These are phyloP conservation scores for Fusarium euwallaceae DNA, from an alignment of 2,329 filamentous ascomycete species.

Conservation along the genomic window DNA sequence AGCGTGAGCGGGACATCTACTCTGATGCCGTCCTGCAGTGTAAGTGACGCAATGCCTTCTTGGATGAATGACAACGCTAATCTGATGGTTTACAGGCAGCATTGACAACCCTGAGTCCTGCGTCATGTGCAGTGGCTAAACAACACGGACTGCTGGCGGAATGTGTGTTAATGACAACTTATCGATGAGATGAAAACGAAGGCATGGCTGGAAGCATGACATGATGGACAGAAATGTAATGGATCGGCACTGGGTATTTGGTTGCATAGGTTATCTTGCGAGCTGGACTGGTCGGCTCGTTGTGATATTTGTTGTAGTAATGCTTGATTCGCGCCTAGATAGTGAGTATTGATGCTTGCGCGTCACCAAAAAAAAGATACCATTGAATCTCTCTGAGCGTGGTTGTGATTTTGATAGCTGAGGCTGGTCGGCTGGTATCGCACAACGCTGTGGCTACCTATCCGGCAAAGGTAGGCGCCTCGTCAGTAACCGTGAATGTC, in stretches of 20 bases:
- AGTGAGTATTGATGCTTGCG: conserved; percentile 28
- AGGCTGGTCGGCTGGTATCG: no score
- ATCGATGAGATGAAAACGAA: conserved; percentile 49
- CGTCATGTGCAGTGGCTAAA: conserved; percentile 95
- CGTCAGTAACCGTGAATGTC: neutral
- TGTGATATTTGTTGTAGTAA: conserved; percentile 18
- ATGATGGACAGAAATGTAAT: conserved; percentile 41
- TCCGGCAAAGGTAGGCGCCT: neutral
- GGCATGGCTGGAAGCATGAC: conserved; percentile 43
- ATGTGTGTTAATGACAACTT: conserved; percentile 46
- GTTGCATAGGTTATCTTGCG: conserved; percentile 19
- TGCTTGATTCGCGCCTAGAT: conserved; percentile 32
- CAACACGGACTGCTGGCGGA: conserved; percentile 5
- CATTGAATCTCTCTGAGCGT: neutral
- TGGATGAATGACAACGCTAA: conserved; percentile 46
- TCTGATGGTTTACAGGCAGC: conserved; percentile 70
- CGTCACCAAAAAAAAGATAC: conserved; percentile 15
- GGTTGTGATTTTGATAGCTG: neutral
- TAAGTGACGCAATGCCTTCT: conserved; percentile 59
- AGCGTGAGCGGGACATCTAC: conserved; percentile 92
- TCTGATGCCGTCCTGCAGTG: conserved; percentile 92
- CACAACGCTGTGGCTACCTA: neutral
- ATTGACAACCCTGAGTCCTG: conserved; percentile 97
- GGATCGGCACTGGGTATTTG: conserved; percentile 33
- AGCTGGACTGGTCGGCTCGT: conserved; percentile 17